Conservation (phyloP, 306 rosid species). For the Cucurbita pepo region DNA sequence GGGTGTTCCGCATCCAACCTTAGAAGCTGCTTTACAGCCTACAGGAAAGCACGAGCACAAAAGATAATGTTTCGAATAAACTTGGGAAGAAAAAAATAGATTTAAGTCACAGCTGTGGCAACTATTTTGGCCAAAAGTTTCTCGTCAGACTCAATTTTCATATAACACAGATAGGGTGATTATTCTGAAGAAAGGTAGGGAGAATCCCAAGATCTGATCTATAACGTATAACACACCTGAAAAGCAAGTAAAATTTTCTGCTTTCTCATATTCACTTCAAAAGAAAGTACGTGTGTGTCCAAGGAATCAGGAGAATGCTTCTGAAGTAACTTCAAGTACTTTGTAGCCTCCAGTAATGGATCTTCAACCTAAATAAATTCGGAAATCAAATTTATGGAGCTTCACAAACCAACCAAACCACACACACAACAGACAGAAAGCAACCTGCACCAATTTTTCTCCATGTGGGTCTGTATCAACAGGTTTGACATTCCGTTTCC, state of each 20-base stretch:
- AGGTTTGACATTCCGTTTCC: constrained; percentile 75
- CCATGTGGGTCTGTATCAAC: constrained; percentile 90
- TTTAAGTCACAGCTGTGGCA: not conserved
- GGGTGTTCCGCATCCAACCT: constrained; percentile 88
- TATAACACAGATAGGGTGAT: not conserved
- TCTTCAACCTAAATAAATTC: constrained; percentile 49
- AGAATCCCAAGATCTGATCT: not conserved
- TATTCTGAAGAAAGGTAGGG: not conserved
- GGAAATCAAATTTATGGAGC: not conserved
- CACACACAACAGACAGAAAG: not conserved
- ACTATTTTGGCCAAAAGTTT: not conserved
- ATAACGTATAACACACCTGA: constrained; percentile 37
- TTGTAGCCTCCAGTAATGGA: constrained; percentile 73
- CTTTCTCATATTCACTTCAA: constrained; percentile 75
- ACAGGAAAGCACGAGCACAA: constrained; percentile 7
- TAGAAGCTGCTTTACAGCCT: constrained; percentile 89
- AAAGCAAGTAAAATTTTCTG: constrained; percentile 78
- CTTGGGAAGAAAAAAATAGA: not conserved
- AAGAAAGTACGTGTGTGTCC: constrained; percentile 82
- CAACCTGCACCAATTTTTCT: constrained; percentile 85
- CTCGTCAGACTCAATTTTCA: not conserved
- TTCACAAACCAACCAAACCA: not conserved
- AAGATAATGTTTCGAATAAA: not conserved
- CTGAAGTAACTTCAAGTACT: constrained; percentile 90
- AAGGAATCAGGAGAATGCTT: constrained; percentile 69